Percentiles rank a stretch among this genome's conserved stretches.
These are phyloP conservation scores for Verticillium zaregamsianum DNA, from an alignment of 2,329 filamentous ascomycete genomes.

Conservation along the genomic window DNA sequence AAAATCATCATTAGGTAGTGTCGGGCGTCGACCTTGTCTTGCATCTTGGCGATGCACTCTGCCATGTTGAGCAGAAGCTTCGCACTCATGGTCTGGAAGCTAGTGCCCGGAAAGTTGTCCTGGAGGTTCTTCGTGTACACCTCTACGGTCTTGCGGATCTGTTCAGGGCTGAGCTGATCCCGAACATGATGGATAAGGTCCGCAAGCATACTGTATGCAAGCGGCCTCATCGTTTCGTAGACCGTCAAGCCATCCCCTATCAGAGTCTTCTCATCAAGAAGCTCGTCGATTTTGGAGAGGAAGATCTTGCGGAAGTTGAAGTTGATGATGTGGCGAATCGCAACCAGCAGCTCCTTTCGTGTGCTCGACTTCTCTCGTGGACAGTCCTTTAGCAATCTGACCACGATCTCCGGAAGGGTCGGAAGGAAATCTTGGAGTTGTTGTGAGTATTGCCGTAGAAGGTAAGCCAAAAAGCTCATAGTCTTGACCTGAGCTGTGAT, in stretches of 20 bases:
- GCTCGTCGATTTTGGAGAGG: slow-evolving; percentile 86
- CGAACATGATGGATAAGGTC: slow-evolving; percentile 97
- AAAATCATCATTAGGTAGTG: slow-evolving; percentile 97
- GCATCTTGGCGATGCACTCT: slow-evolving; percentile 91
- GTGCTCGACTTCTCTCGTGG: slow-evolving; percentile 91
- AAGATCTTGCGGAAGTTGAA: slow-evolving; percentile 98
- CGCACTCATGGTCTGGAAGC: slow-evolving; percentile 99
- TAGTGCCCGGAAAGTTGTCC: slow-evolving; percentile 93
- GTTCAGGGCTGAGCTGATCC: slow-evolving; percentile 80
- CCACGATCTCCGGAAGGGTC: slow-evolving; percentile 81
- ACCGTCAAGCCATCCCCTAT: slow-evolving; percentile 96
- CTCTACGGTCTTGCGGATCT: slow-evolving; percentile 92
- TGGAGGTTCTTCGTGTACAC: slow-evolving; percentile 96
- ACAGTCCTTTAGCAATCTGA: slow-evolving; percentile 88
- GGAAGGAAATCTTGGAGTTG: slow-evolving; percentile 85
- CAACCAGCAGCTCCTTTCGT: slow-evolving; percentile 91
- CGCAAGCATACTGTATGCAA: slow-evolving; percentile 97
- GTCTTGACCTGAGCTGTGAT: slow-evolving; percentile 98
- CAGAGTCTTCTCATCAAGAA: slow-evolving; percentile 88
- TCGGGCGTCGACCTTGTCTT: slow-evolving; percentile 88
- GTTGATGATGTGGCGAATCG: slow-evolving; percentile 97
- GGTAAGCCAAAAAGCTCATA: slow-evolving; percentile 95
- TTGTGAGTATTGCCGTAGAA: slow-evolving; percentile 81
- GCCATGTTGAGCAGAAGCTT: slow-evolving; percentile 97
- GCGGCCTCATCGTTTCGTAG: slow-evolving; percentile 89